A percentile compares a stretch with the other conserved stretches of the same genome.
Evolutionary conservation across 73 alveolate genomes (phyloP).

Genomic region (Diophrys sp.): DNA sequence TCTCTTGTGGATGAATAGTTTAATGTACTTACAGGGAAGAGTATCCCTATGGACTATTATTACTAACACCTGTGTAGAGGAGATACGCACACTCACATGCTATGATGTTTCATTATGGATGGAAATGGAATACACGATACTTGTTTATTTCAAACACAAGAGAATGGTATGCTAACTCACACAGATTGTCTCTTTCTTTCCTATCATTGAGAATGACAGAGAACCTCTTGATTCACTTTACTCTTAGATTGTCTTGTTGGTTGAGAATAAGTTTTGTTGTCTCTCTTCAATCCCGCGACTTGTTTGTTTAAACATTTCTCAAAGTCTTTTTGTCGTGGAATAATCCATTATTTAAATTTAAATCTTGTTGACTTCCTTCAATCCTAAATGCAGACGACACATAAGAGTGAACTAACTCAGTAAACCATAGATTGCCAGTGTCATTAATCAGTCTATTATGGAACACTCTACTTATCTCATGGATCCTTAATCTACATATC

Average conservation of each 20-base stretch:
- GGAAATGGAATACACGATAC: background rate
- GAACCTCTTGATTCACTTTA: background rate
- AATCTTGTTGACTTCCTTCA: constrained; percentile 69
- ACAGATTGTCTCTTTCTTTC: background rate
- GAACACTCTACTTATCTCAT: constrained; percentile 93
- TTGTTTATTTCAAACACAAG: background rate
- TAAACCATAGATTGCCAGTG: constrained; percentile 90
- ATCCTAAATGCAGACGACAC: constrained; percentile 59
- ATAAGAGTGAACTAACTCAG: constrained; percentile 41
- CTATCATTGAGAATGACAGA: background rate
- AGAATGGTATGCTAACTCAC: background rate
- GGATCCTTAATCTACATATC: constrained; percentile 91
- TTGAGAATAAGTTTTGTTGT: background rate
- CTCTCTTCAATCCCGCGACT: background rate
- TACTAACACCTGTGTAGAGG: background rate
- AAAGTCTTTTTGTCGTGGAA: no score
- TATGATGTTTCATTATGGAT: background rate
- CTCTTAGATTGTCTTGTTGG: background rate
- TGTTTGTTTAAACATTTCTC: background rate
- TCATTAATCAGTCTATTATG: constrained; percentile 92
- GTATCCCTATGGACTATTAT: background rate
- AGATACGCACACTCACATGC: background rate
- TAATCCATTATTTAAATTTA: no score
- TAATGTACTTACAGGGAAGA: background rate
- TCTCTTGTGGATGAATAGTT: background rate